Evolutionary conservation across 1,139 yeast species (phyloP).

Genomic region (Kazachstania sp.): DNA sequence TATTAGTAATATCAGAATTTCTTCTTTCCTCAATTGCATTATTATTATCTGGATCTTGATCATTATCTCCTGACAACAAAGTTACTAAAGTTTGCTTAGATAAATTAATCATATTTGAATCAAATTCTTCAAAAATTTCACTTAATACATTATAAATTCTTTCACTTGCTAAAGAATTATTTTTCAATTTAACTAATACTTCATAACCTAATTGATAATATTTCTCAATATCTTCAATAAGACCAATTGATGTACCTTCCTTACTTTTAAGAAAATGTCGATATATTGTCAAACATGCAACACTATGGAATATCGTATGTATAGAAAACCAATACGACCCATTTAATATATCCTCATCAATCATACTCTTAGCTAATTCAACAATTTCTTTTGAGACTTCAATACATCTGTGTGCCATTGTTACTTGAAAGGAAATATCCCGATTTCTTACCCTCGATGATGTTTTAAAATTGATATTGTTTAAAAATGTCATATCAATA

Average conservation of each 20-base stretch:
- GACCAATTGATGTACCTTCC: conserved; percentile 19
- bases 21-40: too few species aligned
- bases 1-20: too few species aligned
- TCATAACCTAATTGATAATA: conserved; percentile 64
- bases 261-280: conserved; percentile 33
- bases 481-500: conserved; percentile 6
- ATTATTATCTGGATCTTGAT: too few species aligned
- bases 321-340: conserved; percentile 90
- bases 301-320: conserved; percentile 78
- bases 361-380: conserved; percentile 67
- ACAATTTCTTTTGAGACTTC: conserved; percentile 75
- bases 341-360: conserved; percentile 54
- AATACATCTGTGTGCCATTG: conserved; percentile 63
- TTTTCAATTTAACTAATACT: conserved; percentile 35
- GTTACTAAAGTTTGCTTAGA: conserved; percentile 6
- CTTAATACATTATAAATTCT: conserved; percentile 68
- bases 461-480: not conserved
- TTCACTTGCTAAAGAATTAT: conserved; percentile 58
- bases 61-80: not conserved
- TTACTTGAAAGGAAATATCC: conserved; percentile 38
- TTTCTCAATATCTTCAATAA: conserved; percentile 23
- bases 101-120: conserved; percentile 10
- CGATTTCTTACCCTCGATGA: too few species aligned
- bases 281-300: conserved; percentile 72
- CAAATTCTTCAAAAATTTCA: conserved; percentile 51